These are phyloP conservation scores for Alternaria alternata DNA, from an alignment of 2,329 filamentous ascomycete species.

Conservation along the genomic window DNA sequence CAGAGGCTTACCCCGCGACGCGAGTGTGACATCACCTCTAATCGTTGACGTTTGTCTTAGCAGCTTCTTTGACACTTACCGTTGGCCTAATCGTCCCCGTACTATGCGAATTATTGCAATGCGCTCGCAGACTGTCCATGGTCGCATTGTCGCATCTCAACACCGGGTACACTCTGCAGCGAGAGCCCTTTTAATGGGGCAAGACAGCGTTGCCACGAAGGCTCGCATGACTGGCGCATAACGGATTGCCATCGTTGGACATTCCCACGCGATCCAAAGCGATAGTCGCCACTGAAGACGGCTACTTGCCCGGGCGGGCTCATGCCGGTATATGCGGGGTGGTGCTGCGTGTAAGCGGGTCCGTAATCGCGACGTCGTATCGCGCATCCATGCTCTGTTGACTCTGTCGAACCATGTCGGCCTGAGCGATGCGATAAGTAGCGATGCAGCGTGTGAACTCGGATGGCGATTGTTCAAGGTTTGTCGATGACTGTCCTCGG, in stretches of 20 bases:
- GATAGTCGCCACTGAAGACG: constrained; percentile 24
- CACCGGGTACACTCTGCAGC: neutral
- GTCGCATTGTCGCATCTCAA: neutral
- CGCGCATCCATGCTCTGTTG: constrained; percentile 7
- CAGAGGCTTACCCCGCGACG: constrained; percentile 19
- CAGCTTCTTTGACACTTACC: neutral
- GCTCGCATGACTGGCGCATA: constrained; percentile 3
- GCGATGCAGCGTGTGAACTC: neutral
- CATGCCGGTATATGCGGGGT: constrained; percentile 8
- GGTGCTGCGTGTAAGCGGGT: constrained; percentile 21
- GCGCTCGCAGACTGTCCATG: neutral
- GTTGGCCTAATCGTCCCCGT: neutral
- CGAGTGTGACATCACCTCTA: constrained; percentile 17
- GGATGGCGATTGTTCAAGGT: neutral
- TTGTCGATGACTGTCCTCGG: neutral
- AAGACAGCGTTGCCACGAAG: neutral
- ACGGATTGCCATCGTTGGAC: neutral
- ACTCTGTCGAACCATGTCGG: neutral
- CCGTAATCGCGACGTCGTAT: constrained; percentile 16
- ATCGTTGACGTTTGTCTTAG: neutral
- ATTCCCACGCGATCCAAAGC: neutral
- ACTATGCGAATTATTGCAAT: neutral
- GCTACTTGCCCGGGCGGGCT: neutral
- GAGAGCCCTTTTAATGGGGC: neutral
- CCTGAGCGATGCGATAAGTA: neutral